Base-by-base conservation (phyloP, 2,329 filamentous ascomycete genomes). In the Colletotrichum liaoningense region DNA sequence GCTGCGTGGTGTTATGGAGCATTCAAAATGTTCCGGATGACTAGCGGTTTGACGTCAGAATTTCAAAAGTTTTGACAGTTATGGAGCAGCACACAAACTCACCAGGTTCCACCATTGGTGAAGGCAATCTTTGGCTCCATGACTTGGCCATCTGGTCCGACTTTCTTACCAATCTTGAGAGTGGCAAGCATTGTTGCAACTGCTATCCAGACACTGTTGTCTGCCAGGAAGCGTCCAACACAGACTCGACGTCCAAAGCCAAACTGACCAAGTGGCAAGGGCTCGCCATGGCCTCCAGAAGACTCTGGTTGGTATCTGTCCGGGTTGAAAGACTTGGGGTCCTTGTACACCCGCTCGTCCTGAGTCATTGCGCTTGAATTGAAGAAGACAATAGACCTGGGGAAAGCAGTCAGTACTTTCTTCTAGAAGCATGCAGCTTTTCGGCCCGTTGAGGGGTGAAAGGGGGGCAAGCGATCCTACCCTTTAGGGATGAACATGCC, bases 401-500 rank as follows among this genome's bases (percentile, higher is more conserved):
- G 56, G 52, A 55, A 65, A 62, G 60, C 49, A 38, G 24, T 73
- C 55, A 63, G 70, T n/a, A 68, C 9, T 66, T 57, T 24, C n/a
- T 73, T 73, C 60, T 70, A 62, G 70, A 73, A 73, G 60, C 67
- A 56, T 73, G 67, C 67, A 57, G 35, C 56, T 63, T 59, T 63
- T 63, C 56, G 68, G 62, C 12, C 63, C 62, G 62, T 62, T 56
- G 49, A 72, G 58, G 57, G 38, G 57, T 35, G 16, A 30, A 57
- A 55, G 63, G 55, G 64, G 63, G 68, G 57, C 35, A 46, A 67
- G 35, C 24, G 33, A 72, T 68, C 68, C 52, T 72, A 74, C 72
- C 89, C 90, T n/a, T 86, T 86, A 11, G 88, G 89, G 63, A 92
- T 90, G 71, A 86, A 85, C 79, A 89, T 88, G 42, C 86, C 89